phyloP scores from a whole-genome alignment of 306 rosid genomes.

The Trifolium pratense region DNA sequence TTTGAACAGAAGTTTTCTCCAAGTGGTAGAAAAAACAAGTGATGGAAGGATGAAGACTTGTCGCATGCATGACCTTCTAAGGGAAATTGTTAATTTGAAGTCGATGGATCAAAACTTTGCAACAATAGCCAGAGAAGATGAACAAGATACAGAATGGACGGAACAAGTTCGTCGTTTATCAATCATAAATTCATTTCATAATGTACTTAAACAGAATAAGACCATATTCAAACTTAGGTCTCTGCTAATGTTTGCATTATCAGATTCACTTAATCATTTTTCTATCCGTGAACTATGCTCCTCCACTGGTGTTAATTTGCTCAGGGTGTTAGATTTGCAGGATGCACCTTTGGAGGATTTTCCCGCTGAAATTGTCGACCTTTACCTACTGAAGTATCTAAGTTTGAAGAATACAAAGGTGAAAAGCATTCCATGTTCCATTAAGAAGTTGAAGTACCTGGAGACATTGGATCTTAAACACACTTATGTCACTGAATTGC shows the following conservation, averaged over 20 bases:
- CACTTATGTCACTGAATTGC: conserved; percentile 53
- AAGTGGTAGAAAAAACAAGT: conserved; percentile 47
- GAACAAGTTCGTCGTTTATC: conserved; percentile 64
- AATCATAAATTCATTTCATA: conserved; percentile 39
- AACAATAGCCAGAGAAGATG: conserved; percentile 52
- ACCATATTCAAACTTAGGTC: conserved; percentile 54
- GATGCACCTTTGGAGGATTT: conserved; percentile 50
- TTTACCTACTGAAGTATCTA: conserved; percentile 54
- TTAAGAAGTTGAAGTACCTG: conserved; percentile 51
- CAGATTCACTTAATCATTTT: conserved; percentile 51
- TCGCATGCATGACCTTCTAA: conserved; percentile 61
- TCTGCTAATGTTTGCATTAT: conserved; percentile 52
- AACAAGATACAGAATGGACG: conserved; percentile 48
- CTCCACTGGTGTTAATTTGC: conserved; percentile 45
- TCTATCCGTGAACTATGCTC: conserved; percentile 29
- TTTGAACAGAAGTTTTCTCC: conserved; percentile 59
- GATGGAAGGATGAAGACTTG: conserved; percentile 52
- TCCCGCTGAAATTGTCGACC: conserved; percentile 51
- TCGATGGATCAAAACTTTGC: conserved; percentile 64
- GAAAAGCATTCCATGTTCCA: conserved; percentile 51
- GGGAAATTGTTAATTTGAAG: conserved; percentile 57
- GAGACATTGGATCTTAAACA: conserved; percentile 67
- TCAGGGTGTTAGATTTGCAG: conserved; percentile 55
- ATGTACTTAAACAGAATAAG: conserved; percentile 44
- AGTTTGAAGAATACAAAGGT: conserved; percentile 61